Evolutionary conservation across 2,329 filamentous ascomycete species (phyloP).

Genomic region (Microascus cirrosus): DNA sequence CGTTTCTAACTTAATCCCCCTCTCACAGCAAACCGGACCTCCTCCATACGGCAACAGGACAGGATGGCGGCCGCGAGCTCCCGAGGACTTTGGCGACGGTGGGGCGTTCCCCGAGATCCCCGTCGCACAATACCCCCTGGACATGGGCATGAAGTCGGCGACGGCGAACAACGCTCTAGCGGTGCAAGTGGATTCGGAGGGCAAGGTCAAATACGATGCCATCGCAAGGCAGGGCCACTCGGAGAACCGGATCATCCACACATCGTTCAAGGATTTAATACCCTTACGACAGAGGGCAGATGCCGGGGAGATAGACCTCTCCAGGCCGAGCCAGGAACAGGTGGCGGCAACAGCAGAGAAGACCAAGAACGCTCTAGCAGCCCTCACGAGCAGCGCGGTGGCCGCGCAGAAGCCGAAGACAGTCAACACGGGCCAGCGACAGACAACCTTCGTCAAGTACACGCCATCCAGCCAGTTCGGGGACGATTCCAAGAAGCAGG

Average conservation of each 20-base stretch:
- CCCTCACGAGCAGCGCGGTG: slow-evolving; percentile 73
- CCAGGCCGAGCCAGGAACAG: slow-evolving; percentile 73
- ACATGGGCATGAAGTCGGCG: slow-evolving; percentile 77
- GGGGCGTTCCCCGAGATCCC: slow-evolving; percentile 92
- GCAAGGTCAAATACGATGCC: slow-evolving; percentile 92
- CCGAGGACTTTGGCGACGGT: slow-evolving; percentile 92
- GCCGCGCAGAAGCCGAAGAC: slow-evolving; percentile 94
- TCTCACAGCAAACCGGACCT: slow-evolving; percentile 58
- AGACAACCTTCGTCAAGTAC: slow-evolving; percentile 90
- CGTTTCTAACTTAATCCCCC: slow-evolving; percentile 3
- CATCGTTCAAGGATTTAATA: slow-evolving; percentile 94
- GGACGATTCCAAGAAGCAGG: slow-evolving; percentile 71
- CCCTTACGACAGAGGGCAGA: slow-evolving; percentile 87
- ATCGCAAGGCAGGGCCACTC: slow-evolving; percentile 84
- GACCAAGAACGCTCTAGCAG: slow-evolving; percentile 76
- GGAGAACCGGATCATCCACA: slow-evolving; percentile 76
- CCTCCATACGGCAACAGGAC: slow-evolving; percentile 78
- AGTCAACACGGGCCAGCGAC: slow-evolving; percentile 69
- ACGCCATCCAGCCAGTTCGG: slow-evolving; percentile 97
- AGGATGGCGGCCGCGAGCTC: slow-evolving; percentile 80
- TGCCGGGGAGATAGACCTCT: slow-evolving; percentile 80
- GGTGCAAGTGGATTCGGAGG: slow-evolving; percentile 82
- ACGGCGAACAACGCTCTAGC: slow-evolving; percentile 72
- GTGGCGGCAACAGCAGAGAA: slow-evolving; percentile 75
- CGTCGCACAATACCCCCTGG: slow-evolving; percentile 88